These are phyloP conservation scores for Leishmania turanica DNA, from an alignment of 208 protist genomes.

Conservation along the genomic window DNA sequence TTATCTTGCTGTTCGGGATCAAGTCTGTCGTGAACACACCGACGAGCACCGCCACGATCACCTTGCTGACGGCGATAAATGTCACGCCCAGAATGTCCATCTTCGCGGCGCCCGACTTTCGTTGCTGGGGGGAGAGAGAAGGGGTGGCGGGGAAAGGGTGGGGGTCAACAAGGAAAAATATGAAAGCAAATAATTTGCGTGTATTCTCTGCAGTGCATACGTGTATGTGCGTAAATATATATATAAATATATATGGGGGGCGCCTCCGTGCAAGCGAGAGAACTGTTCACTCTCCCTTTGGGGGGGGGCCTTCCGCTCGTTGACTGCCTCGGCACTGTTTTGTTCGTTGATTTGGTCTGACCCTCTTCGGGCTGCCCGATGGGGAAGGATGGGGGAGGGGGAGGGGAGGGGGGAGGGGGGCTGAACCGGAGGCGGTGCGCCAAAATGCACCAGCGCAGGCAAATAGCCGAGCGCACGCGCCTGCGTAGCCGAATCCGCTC, in stretches of 20 bases:
- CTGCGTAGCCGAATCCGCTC: background rate
- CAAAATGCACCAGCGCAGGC: background rate
- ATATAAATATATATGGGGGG: background rate
- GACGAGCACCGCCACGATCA: constrained; percentile 76
- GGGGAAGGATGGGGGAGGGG: background rate
- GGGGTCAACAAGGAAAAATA: background rate
- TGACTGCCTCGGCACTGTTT: background rate
- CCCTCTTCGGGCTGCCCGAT: background rate
- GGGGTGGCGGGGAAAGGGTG: background rate
- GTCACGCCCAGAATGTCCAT: constrained; percentile 66
- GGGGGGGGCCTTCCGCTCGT: background rate
- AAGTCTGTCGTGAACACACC: constrained; percentile 54
- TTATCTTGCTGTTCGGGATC: constrained; percentile 53
- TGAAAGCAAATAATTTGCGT: background rate
- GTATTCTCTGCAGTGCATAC: background rate
- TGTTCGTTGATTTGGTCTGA: too few relatives aligned
- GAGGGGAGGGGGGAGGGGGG: background rate
- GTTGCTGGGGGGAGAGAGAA: background rate
- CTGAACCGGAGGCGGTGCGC: background rate
- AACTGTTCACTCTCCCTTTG: background rate
- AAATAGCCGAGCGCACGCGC: background rate
- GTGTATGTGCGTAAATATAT: background rate
- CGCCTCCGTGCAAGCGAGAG: background rate
- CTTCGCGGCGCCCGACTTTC: background rate
- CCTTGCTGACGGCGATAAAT: constrained; percentile 72